Evolutionary conservation across 2,329 filamentous ascomycete genomes (phyloP).

Genomic region (Nemania abortiva): DNA sequence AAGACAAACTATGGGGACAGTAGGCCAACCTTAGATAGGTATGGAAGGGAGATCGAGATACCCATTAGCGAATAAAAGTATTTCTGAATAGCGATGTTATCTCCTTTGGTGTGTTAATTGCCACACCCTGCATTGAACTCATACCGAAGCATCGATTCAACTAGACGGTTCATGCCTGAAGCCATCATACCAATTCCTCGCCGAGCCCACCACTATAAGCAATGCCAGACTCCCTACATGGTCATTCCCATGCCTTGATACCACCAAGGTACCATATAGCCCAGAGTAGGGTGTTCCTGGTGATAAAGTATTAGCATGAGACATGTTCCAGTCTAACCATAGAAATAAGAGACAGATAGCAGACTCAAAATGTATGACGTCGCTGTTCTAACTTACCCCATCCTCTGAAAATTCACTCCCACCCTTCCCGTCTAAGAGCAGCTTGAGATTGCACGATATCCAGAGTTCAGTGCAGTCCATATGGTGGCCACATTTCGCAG

Average conservation of each 20-base stretch:
- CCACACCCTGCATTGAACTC: too few relatives aligned
- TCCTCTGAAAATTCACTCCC: slow-evolving; percentile 24
- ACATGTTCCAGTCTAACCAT: background rate
- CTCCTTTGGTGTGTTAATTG: background rate
- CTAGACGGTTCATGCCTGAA: background rate
- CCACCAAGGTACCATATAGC: slow-evolving; percentile 40
- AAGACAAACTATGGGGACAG: background rate
- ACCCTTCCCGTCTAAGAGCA: slow-evolving; percentile 22
- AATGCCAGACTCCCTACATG: slow-evolving; percentile 3
- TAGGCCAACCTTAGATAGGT: background rate
- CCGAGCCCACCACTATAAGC: background rate
- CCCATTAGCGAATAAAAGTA: background rate
- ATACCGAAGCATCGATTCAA: too few relatives aligned
- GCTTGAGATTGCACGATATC: slow-evolving; percentile 34
- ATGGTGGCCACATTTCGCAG: slow-evolving; percentile 31
- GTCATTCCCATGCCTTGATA: slow-evolving; percentile 37
- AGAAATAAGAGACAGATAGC: background rate
- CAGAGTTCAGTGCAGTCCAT: slow-evolving; percentile 38
- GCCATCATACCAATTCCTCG: background rate
- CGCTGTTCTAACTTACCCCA: slow-evolving; percentile 24
- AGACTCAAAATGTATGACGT: background rate
- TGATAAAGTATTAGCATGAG: slow-evolving; percentile 13
- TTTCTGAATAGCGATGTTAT: background rate
- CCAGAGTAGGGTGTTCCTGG: slow-evolving; percentile 30
- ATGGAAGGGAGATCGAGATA: background rate